These are phyloP conservation scores for Periconia sp. DNA, from an alignment of 2,329 filamentous ascomycete species.

Conservation along the genomic window DNA sequence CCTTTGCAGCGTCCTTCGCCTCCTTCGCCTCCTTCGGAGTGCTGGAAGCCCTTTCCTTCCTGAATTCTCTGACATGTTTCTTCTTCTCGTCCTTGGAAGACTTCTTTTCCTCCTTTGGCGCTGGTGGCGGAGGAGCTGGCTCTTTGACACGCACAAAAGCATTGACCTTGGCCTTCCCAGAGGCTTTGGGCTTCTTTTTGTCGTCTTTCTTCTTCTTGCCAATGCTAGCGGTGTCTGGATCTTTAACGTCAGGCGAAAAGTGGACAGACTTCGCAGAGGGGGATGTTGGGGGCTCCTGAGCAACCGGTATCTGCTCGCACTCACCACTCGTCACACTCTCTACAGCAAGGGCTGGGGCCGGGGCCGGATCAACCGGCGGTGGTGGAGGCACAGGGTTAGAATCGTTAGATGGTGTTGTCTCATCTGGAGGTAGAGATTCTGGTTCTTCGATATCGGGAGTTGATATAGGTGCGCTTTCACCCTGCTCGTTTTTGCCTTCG, in stretches of 20 bases:
- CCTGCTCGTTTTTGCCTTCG: slow-evolving; percentile 7
- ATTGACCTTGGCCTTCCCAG: slow-evolving; percentile 36
- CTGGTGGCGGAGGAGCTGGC: slow-evolving; percentile 23
- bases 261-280: slow-evolving; percentile 41
- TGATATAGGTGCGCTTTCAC: slow-evolving; percentile 10
- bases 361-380: background rate
- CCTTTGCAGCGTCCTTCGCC: slow-evolving; percentile 11
- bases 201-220: slow-evolving; percentile 34
- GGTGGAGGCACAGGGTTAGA: no score
- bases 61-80: slow-evolving; percentile 6
- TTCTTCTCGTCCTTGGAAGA: slow-evolving; percentile 16
- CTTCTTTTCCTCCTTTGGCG: slow-evolving; percentile 40
- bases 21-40: slow-evolving; percentile 12
- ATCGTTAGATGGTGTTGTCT: slow-evolving; percentile 4
- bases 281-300: slow-evolving; percentile 40
- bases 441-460: slow-evolving; percentile 12
- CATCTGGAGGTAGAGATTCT: slow-evolving; percentile 18
- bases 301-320: slow-evolving; percentile 43
- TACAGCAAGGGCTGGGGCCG: slow-evolving; percentile 24
- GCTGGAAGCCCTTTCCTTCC: slow-evolving; percentile 13
- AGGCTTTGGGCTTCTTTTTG: slow-evolving; percentile 26
- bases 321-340: slow-evolving; percentile 47
- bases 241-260: slow-evolving; percentile 47
- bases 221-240: slow-evolving; percentile 34
- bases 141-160: slow-evolving; percentile 41